Evolutionary conservation across 768 basidiomycete genomes (phyloP), one percentile per base, ranked within the genome.

Genomic region (Russula ochroleuca): DNA sequence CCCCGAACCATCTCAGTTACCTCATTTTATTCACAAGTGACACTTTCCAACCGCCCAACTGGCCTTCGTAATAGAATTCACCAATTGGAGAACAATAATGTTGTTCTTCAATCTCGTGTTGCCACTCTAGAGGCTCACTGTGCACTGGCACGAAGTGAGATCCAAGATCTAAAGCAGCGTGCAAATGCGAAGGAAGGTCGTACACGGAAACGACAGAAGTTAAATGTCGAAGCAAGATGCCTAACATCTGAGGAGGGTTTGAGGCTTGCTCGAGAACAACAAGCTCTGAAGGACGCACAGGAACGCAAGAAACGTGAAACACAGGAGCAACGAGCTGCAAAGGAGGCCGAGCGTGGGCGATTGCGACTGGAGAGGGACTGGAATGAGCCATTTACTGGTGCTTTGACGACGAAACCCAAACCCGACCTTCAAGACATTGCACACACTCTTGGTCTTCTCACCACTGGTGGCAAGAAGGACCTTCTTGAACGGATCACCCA

Each of bases 171-270:
- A 3, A 54, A 38, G 13, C 6, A 11, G 53, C 11, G 13, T 14
- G n/a, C 8, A 11, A 54, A 40, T 40, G 37, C 3, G 11, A 54
- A 54, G 6, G n/a, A 40, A 7, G 23, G 14, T 9, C 10, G 35
- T 10, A 35, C 10, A 6, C 35, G 35, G 10, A 54, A 54, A 35
- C 13, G 21, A n/a, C 53, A 9, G 5, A 54, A 54, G 17, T n/a
- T 54, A 5, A 54, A 54, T 25, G 38, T 54, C n/a, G 53, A 54
- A 6, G 37, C 53, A 23, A 54, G 53, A 14, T 54, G 53, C n/a
- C 53, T 54, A 3, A 54, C n/a, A n/a, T 54, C 53, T 7, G 38
- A 54, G 5, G 13, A 54, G 15, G 53, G 53, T 2, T 23, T 54
- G 37, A 38, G 38, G 37, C 13, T 38, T 6, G 21, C 35, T 5